Evolutionary conservation across 352 stramenopile species (phyloP), one percentile per base, ranked within the genome.

Genomic region (Phytophthora pistaciae): DNA sequence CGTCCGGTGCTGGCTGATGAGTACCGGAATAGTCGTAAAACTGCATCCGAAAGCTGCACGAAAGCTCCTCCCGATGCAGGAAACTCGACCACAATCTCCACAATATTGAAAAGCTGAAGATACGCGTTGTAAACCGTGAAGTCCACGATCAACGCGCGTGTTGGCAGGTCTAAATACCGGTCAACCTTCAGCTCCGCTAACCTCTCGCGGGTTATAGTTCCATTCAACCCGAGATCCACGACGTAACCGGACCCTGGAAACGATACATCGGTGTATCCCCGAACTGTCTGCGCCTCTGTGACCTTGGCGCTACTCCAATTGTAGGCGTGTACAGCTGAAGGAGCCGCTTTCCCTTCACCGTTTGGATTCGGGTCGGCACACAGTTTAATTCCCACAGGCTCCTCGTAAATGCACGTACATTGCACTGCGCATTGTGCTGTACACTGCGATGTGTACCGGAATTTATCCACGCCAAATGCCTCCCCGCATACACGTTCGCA

Each of bases 341-440:
- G 84, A 11, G 84, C 58, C 0, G 68, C 62, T 25, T 53, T 65
- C 23, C 64, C 69, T 5, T 75, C 66, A 0, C 82, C 83, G 36
- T 79, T 79, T n/a, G 84, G 85, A 53, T 87, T 92, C 0, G 83
- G 84, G 46, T 88, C 74, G 2, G 58, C 59, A 56, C 82, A 91
- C 5, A 87, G 50, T 16, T 69, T 60, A 9, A 89, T 88, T 0
- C 78, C 84, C 25, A 63, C 73, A 2, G 81, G 77, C 44, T 90
- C 72, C 33, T 91, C 83, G 52, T 91, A 94, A 60, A 94, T 75
- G 48, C 86, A 94, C 29, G 83, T 91, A 64, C 86, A 94, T 25
- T 90, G 84, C 27, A 85, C 60, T 4, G 72, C 61, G 53, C 86
- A 93, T 29, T 83, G 58, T 1, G 67, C 46, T 8, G 60, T 67